Evolutionary conservation across 805 yeast genomes (phyloP).

Genomic region (Torulaspora indica): DNA sequence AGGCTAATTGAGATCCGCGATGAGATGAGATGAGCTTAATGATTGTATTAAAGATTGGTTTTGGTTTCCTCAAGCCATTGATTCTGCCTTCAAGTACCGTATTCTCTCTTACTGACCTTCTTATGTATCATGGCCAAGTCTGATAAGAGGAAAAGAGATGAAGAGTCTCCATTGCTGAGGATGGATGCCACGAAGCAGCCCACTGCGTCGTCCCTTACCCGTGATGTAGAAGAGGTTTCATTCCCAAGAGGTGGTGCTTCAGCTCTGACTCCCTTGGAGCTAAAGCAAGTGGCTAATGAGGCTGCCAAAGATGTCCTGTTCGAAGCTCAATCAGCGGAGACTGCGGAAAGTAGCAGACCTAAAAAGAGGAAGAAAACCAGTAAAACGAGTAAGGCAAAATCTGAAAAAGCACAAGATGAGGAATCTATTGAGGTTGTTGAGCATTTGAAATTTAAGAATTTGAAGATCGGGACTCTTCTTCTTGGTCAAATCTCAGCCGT

Average conservation of each 20-base stretch:
- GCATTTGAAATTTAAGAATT: conserved; percentile 53
- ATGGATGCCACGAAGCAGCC: conserved; percentile 41
- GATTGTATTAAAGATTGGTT: neutral
- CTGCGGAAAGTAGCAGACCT: conserved; percentile 27
- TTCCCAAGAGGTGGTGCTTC: conserved; percentile 97
- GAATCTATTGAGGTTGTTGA: conserved; percentile 44
- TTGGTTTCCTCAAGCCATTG: neutral
- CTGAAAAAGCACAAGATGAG: conserved; percentile 9
- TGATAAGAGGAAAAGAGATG: conserved; percentile 49
- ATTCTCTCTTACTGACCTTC: neutral
- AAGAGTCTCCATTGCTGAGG: conserved; percentile 40
- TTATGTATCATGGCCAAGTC: conserved; percentile 14
- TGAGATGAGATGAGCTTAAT: conserved; percentile 20
- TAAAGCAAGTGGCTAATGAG: conserved; percentile 87
- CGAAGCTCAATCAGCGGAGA: conserved; percentile 34
- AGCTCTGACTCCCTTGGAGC: conserved; percentile 80
- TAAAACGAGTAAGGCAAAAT: conserved; percentile 23
- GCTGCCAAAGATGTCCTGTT: conserved; percentile 85
- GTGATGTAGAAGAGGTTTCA: conserved; percentile 38
- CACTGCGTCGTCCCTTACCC: conserved; percentile 35
- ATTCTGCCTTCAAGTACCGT: neutral
- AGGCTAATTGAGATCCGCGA: conserved; percentile 18
- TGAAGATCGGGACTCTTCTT: conserved; percentile 67
- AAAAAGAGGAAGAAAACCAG: conserved; percentile 42
- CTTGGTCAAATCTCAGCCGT: conserved; percentile 71